These are phyloP conservation scores for Xylariaceae sp. DNA, from an alignment of 2,329 filamentous ascomycete species.

Conservation along the genomic window DNA sequence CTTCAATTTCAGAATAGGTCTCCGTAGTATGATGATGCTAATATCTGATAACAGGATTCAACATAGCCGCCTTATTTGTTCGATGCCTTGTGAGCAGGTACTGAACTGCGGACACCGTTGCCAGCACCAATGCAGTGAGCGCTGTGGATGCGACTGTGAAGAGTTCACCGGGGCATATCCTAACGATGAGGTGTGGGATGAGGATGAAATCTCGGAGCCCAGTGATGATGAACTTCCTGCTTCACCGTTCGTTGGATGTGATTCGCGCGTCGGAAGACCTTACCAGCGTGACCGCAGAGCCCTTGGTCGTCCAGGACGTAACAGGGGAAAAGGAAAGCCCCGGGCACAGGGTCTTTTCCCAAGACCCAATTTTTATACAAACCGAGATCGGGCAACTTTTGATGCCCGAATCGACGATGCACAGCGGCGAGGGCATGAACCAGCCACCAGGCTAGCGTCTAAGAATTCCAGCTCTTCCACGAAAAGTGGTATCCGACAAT, in stretches of 20 bases:
- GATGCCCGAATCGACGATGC: constrained; percentile 22
- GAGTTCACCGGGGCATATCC: constrained; percentile 27
- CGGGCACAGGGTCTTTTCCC: background rate
- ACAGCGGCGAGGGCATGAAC: constrained; percentile 4
- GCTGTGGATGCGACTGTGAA: constrained; percentile 26
- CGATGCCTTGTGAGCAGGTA: constrained; percentile 24
- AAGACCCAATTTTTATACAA: background rate
- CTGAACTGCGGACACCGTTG: constrained; percentile 29
- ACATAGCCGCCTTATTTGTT: constrained; percentile 28
- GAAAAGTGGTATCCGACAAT: constrained; percentile 13
- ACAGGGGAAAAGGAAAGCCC: background rate
- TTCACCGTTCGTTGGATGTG: constrained; percentile 11
- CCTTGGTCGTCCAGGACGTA: background rate
- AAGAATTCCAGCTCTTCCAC: background rate
- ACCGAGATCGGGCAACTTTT: constrained; percentile 17
- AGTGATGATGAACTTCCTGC: constrained; percentile 1
- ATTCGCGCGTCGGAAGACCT: constrained; percentile 5
- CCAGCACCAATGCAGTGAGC: constrained; percentile 26
- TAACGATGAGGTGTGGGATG: constrained; percentile 21
- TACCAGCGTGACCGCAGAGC: background rate
- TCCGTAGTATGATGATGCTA: constrained; percentile 8
- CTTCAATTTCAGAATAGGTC: background rate
- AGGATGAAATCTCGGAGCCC: background rate
- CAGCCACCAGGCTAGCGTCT: background rate
- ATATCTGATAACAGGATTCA: constrained; percentile 20